A percentile compares a stretch with the other conserved stretches of the same genome.
phyloP scores from a whole-genome alignment of 306 rosid genomes.

The Boehmeria nivea region DNA sequence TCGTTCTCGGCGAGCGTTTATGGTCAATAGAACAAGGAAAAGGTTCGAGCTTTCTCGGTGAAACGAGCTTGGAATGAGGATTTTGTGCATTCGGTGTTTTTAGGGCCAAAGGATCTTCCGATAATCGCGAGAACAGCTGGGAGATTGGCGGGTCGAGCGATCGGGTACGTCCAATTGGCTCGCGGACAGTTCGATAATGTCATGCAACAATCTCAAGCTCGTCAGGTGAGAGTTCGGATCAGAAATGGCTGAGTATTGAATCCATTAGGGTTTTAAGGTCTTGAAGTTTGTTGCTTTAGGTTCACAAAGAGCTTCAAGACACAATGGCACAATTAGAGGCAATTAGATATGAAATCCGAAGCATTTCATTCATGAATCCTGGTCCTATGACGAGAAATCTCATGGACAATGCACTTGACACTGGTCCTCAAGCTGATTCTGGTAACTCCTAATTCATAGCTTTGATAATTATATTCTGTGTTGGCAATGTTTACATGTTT shows the following conservation, averaged over 20 bases:
- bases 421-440: background rate
- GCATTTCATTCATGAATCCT: conserved; percentile 55
- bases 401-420: conserved; percentile 40
- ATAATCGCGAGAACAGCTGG: conserved; percentile 38
- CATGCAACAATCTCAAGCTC: conserved; percentile 84
- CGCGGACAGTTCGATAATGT: conserved; percentile 78
- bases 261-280: conserved; percentile 5
- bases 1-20: too few relatives aligned
- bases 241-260: background rate
- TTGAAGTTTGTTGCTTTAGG: conserved; percentile 29
- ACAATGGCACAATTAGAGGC: conserved; percentile 78
- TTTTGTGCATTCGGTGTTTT: background rate
- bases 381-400: conserved; percentile 60
- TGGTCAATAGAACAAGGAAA: background rate
- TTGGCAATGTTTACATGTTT: background rate
- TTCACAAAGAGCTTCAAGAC: conserved; percentile 87
- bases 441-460: conserved; percentile 1
- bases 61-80: background rate
- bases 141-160: conserved; percentile 48
- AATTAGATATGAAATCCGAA: conserved; percentile 74
- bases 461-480: background rate
- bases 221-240: conserved; percentile 39
- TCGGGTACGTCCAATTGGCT: conserved; percentile 84
- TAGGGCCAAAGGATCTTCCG: conserved; percentile 55
- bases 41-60: too few relatives aligned